These are phyloP conservation scores for Paramecium pentaurelia DNA, from an alignment of 73 alveolate genomes.

Conservation along the genomic window DNA sequence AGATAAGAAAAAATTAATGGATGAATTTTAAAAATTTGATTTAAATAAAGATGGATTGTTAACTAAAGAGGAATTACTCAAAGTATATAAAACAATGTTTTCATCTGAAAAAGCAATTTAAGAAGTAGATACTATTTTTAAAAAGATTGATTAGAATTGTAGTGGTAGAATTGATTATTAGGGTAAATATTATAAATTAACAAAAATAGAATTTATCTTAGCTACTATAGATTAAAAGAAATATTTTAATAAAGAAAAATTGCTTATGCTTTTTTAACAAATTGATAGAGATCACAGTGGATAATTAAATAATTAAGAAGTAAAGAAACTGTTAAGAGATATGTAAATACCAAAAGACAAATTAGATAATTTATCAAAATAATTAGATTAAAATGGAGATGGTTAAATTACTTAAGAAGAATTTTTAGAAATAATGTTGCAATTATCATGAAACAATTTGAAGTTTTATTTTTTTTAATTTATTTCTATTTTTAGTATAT, in stretches of 20 bases:
- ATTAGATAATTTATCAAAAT: neutral
- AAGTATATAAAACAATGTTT: neutral
- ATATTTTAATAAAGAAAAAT: neutral
- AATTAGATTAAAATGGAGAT: conserved; percentile 32
- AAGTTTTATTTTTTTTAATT: neutral
- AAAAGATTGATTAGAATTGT: neutral
- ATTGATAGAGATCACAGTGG: conserved; percentile 46
- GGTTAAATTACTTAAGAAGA: conserved; percentile 7
- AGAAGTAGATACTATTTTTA: neutral
- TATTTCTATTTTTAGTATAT: neutral
- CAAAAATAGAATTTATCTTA: neutral
- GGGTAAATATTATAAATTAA: neutral
- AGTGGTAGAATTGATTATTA: conserved; percentile 36
- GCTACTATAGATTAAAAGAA: conserved; percentile 9
- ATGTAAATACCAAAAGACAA: neutral
- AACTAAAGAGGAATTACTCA: neutral
- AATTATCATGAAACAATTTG: neutral
- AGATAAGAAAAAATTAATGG: neutral
- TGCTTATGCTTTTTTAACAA: neutral
- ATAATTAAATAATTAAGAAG: neutral
- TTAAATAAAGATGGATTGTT: conserved; percentile 12
- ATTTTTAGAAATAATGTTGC: neutral
- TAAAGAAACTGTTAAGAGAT: neutral
- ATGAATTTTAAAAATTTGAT: conserved; percentile 6
- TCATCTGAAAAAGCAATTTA: neutral